Percentiles rank a stretch among this genome's conserved stretches.
phyloP scores from a whole-genome alignment of 805 yeast genomes.

The Ogataea paraovalis region DNA sequence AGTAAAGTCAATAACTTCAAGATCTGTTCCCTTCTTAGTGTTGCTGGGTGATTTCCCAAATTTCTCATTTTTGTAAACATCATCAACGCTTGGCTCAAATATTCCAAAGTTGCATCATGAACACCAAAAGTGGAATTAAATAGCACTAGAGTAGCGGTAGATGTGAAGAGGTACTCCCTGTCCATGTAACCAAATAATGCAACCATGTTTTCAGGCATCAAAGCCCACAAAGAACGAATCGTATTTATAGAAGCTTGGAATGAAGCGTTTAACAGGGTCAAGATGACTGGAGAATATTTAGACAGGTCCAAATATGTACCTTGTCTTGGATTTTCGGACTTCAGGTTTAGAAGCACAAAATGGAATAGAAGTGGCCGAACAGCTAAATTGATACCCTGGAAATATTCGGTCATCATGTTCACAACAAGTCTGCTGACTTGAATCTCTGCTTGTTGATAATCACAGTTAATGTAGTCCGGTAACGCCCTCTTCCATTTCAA shows the following conservation, averaged over 20 bases:
- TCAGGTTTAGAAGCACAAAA: constrained; percentile 65
- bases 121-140: constrained; percentile 81
- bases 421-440: constrained; percentile 63
- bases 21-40: constrained; percentile 66
- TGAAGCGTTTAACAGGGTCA: constrained; percentile 69
- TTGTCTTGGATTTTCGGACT: constrained; percentile 28
- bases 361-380: constrained; percentile 75
- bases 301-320: constrained; percentile 57
- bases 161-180: constrained; percentile 72
- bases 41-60: constrained; percentile 78
- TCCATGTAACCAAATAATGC: constrained; percentile 87
- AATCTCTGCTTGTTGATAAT: constrained; percentile 50
- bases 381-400: constrained; percentile 77
- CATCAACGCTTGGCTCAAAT: constrained; percentile 65
- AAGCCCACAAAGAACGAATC: constrained; percentile 67
- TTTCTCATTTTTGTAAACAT: constrained; percentile 73
- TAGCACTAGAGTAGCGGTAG: constrained; percentile 67
- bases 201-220: constrained; percentile 75
- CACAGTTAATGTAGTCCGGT: constrained; percentile 62
- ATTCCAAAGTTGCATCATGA: constrained; percentile 68
- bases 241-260: constrained; percentile 79
- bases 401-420: constrained; percentile 76
- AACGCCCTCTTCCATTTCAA: constrained; percentile 64
- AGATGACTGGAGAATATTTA: constrained; percentile 60
- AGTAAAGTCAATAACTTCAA: constrained; percentile 59